Evolutionary conservation across 805 yeast genomes (phyloP).

Genomic region (Ogataea parapolymorpha): DNA sequence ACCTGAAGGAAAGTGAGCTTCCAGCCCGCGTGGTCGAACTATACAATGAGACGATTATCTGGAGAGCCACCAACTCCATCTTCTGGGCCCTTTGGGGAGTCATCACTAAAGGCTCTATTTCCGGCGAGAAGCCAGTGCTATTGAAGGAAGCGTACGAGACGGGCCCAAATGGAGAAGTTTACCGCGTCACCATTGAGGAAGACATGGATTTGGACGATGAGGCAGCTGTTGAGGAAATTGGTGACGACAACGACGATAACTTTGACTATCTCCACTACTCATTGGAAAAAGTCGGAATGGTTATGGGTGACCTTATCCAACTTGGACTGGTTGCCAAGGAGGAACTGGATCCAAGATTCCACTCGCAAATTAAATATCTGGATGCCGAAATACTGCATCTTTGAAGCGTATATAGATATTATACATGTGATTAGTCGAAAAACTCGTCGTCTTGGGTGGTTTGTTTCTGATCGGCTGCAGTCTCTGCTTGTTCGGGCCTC

Average conservation of each 20-base stretch:
- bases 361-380: conserved; percentile 39
- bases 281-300: conserved; percentile 66
- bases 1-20: conserved; percentile 34
- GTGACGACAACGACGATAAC: conserved; percentile 45
- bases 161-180: conserved; percentile 58
- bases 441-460: conserved; percentile 33
- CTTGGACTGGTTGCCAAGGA: conserved; percentile 48
- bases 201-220: conserved; percentile 27
- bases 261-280: conserved; percentile 80
- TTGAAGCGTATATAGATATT: conserved; percentile 2
- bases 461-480: background rate
- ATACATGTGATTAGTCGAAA: conserved; percentile 26
- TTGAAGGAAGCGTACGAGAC: conserved; percentile 29
- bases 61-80: conserved; percentile 79
- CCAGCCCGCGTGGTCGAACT: conserved; percentile 43
- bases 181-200: conserved; percentile 33
- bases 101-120: conserved; percentile 36
- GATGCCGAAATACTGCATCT: conserved; percentile 33
- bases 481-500: conserved; percentile 3
- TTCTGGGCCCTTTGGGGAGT: conserved; percentile 94
- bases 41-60: conserved; percentile 61
- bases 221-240: conserved; percentile 27
- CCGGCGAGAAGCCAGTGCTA: background rate
- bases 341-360: conserved; percentile 29
- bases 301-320: conserved; percentile 70